Percentiles rank a stretch among this genome's conserved stretches.
Conservation (phyloP, 1,284 basidiomycete species). For the Kwoniella shivajii region DNA sequence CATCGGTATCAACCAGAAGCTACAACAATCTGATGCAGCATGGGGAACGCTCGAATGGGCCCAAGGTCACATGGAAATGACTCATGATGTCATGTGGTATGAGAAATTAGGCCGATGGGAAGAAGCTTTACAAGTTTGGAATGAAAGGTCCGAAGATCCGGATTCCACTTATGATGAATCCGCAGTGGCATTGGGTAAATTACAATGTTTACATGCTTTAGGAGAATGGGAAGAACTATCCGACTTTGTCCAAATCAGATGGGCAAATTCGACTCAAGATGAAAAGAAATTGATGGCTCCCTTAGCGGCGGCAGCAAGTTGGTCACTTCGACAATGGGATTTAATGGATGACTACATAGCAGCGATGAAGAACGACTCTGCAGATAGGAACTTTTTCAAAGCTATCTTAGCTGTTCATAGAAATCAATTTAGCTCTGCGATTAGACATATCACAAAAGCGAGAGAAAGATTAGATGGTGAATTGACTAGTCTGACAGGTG, state of each 20-base stretch:
- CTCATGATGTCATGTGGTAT: slow-evolving; percentile 72
- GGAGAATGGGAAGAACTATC: slow-evolving; percentile 97
- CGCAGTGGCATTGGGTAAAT: slow-evolving; percentile 73
- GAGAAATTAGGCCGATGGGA: slow-evolving; percentile 97
- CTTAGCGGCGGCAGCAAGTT: slow-evolving; percentile 94
- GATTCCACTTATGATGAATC: slow-evolving; percentile 64
- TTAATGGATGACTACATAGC: slow-evolving; percentile 97
- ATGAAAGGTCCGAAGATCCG: slow-evolving; percentile 44
- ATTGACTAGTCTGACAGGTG: slow-evolving; percentile 87
- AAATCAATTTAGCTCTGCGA: slow-evolving; percentile 89
- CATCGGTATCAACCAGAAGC: slow-evolving; percentile 94
- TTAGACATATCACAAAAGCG: slow-evolving; percentile 90
- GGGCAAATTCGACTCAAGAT: slow-evolving; percentile 80
- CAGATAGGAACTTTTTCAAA: slow-evolving; percentile 93
- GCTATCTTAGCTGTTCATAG: slow-evolving; percentile 95
- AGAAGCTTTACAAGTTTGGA: slow-evolving; percentile 84
- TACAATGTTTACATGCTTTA: slow-evolving; percentile 95
- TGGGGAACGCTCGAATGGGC: slow-evolving; percentile 92
- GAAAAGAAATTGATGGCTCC: slow-evolving; percentile 91
- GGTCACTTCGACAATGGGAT: slow-evolving; percentile 97
- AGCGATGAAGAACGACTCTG: slow-evolving; percentile 90
- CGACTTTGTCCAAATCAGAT: slow-evolving; percentile 82
- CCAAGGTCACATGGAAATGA: slow-evolving; percentile 60
- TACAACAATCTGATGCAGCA: slow-evolving; percentile 95
- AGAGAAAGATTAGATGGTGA: slow-evolving; percentile 92